phyloP scores from a whole-genome alignment of 139 green algal genomes.

The Asterochloris erici region DNA sequence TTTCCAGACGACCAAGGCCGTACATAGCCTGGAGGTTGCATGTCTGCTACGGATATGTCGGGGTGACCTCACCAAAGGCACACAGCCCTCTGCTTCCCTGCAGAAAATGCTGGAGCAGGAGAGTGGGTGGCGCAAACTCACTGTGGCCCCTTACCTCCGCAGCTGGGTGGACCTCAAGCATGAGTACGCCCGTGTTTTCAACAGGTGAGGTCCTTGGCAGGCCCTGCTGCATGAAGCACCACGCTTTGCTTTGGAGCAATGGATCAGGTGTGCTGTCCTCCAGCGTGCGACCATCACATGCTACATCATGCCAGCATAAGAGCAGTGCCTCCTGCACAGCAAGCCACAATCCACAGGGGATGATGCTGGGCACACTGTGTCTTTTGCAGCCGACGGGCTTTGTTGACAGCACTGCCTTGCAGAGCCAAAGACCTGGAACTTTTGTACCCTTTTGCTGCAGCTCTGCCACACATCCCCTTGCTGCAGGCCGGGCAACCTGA shows the following conservation, averaged over 20 bases:
- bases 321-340: not conserved
- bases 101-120: conserved; percentile 54
- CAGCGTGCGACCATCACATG: not conserved
- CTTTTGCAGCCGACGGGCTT: not conserved
- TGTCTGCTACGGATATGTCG: not conserved
- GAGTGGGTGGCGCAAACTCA: conserved; percentile 55
- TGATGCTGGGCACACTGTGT: not conserved
- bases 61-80: not conserved
- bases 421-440: not conserved
- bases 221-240: not conserved
- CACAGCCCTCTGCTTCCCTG: not conserved
- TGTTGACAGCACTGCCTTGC: not conserved
- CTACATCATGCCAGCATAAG: not conserved
- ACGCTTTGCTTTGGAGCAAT: not conserved
- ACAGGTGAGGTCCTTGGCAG: not conserved
- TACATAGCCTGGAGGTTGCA: not conserved
- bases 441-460: not conserved
- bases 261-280: not conserved
- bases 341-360: not conserved
- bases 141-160: conserved; percentile 50
- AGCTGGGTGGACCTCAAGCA: conserved; percentile 61
- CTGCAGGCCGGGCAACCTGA: conserved; percentile 17
- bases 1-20: not conserved
- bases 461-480: not conserved
- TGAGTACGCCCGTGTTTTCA: conserved; percentile 17